These are phyloP conservation scores for Theileria orientalis DNA, from an alignment of 169 alveolate species.

Conservation along the genomic window DNA sequence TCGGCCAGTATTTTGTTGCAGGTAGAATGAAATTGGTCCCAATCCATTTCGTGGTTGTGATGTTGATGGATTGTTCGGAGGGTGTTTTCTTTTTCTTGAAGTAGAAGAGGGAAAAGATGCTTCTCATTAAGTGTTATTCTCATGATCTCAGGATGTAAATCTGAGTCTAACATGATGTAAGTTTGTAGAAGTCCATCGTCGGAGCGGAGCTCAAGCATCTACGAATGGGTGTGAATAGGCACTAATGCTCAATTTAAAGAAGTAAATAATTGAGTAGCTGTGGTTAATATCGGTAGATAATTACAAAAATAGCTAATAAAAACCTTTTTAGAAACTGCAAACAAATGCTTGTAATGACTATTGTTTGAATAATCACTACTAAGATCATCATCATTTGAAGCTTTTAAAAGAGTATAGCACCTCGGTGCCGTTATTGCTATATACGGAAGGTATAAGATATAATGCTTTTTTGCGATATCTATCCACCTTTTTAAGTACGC, in stretches of 20 bases:
- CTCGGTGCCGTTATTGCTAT: constrained; percentile 60
- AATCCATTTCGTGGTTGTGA: constrained; percentile 44
- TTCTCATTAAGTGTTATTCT: constrained; percentile 29
- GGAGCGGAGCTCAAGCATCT: constrained; percentile 45
- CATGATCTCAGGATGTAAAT: constrained; percentile 37
- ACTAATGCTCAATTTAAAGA: too few species aligned
- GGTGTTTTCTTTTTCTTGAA: constrained; percentile 53
- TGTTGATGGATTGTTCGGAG: constrained; percentile 34
- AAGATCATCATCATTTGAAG: constrained; percentile 1
- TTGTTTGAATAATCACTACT: constrained; percentile 10
- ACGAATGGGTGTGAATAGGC: neutral
- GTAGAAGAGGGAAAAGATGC: constrained; percentile 52
- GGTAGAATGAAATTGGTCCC: constrained; percentile 61
- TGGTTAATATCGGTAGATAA: too few species aligned
- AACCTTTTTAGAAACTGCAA: constrained; percentile 31
- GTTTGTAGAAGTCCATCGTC: constrained; percentile 43
- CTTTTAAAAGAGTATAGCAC: constrained; percentile 36
- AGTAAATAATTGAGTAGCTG: too few species aligned
- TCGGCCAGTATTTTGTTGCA: constrained; percentile 51
- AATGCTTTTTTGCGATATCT: constrained; percentile 51
- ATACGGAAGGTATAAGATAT: constrained; percentile 58
- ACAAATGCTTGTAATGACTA: constrained; percentile 33
- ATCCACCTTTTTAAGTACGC: constrained; percentile 56
- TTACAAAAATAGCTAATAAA: neutral
- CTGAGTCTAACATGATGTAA: constrained; percentile 63